Conservation (phyloP, 2,329 filamentous ascomycete genomes). For the Metarhizium sp. region DNA sequence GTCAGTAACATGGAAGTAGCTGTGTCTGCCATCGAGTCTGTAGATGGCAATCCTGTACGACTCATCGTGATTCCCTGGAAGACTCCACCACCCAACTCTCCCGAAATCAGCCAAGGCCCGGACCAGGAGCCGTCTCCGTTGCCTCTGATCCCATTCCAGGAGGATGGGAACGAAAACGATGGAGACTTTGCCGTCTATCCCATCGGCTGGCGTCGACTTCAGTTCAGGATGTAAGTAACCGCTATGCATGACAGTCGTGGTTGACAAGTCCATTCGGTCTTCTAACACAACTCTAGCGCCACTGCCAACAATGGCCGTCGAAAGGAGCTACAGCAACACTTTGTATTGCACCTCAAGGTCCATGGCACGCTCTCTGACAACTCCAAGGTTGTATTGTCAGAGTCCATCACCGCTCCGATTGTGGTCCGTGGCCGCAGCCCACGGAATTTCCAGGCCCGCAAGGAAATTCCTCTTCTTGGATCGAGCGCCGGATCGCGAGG, state of each 20-base stretch:
- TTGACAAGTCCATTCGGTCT: too few relatives aligned
- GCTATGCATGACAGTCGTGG: not conserved
- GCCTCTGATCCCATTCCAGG: constrained; percentile 59
- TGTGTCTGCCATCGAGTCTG: constrained; percentile 88
- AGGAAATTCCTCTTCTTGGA: constrained; percentile 80
- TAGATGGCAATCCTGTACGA: constrained; percentile 84
- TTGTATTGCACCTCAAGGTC: constrained; percentile 80
- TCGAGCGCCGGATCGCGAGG: constrained; percentile 68
- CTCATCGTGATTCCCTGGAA: constrained; percentile 98
- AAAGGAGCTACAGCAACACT: constrained; percentile 94
- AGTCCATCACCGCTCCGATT: constrained; percentile 80
- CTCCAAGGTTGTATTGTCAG: constrained; percentile 70
- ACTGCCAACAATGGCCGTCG: constrained; percentile 93
- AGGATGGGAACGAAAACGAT: constrained; percentile 51
- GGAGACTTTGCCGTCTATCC: constrained; percentile 85
- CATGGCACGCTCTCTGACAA: constrained; percentile 76
- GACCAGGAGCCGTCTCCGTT: constrained; percentile 85
- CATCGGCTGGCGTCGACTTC: constrained; percentile 86
- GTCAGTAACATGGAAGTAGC: constrained; percentile 77
- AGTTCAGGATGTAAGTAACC: constrained; percentile 66
- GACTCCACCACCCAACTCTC: constrained; percentile 72
- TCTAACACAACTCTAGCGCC: constrained; percentile 42
- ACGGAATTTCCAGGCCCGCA: constrained; percentile 87
- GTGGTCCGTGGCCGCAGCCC: constrained; percentile 91
- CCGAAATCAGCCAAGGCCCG: constrained; percentile 51